Evolutionary conservation across 2,329 filamentous ascomycete genomes (phyloP).

Genomic region (Epichloe uncinata): DNA sequence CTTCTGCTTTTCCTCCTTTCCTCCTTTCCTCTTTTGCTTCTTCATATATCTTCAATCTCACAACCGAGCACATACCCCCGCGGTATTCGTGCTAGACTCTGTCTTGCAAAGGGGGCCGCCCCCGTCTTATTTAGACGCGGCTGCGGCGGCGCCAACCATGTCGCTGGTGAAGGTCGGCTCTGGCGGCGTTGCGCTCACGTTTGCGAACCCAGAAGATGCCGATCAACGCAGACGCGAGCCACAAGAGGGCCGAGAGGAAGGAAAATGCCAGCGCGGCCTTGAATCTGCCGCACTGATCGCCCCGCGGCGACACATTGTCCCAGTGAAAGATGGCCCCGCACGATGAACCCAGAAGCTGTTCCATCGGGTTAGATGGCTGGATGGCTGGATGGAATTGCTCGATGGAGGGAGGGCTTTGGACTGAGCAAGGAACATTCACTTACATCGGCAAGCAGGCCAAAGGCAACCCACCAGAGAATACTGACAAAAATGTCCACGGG

Average conservation of each 20-base stretch:
- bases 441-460: conserved; percentile 52
- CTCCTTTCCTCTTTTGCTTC: background rate
- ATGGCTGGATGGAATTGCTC: too few species aligned
- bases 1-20: background rate
- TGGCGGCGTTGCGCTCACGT: conserved; percentile 19
- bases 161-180: conserved; percentile 16
- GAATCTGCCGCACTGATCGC: conserved; percentile 49
- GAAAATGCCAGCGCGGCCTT: conserved; percentile 59
- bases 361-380: background rate
- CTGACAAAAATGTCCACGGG: conserved; percentile 57
- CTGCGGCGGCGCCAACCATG: conserved; percentile 31
- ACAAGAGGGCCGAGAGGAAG: conserved; percentile 58
- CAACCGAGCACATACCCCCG: too few species aligned
- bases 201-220: conserved; percentile 40
- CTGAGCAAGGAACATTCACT: conserved; percentile 15
- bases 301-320: conserved; percentile 35
- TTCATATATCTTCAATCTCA: background rate
- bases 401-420: too few species aligned
- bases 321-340: conserved; percentile 49
- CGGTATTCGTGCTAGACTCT: too few species aligned
- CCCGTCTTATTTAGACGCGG: conserved; percentile 21
- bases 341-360: conserved; percentile 27
- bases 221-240: conserved; percentile 51
- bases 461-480: conserved; percentile 55
- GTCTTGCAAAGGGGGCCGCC: too few species aligned